Percentiles rank a stretch among this genome's conserved stretches.
phyloP scores from a whole-genome alignment of 1,139 yeast genomes.

The Wickerhamiella infanticola region DNA sequence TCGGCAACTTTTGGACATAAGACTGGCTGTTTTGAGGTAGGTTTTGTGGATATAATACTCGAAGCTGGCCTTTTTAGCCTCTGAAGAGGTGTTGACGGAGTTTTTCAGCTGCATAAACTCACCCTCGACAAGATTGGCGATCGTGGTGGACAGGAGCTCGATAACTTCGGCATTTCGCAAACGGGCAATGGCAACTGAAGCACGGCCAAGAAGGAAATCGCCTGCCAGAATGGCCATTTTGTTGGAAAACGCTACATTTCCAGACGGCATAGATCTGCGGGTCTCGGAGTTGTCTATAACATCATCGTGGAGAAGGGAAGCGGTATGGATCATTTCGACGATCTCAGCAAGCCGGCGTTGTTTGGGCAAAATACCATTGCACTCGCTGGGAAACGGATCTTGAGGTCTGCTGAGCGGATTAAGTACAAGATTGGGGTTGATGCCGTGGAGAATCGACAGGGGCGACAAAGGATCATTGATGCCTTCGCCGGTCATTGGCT shows the following conservation, averaged over 20 bases:
- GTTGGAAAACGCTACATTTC: conserved; percentile 85
- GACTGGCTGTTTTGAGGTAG: conserved; percentile 82
- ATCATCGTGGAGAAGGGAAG: conserved; percentile 91
- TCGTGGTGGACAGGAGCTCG: conserved; percentile 85
- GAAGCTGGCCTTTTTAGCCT: conserved; percentile 72
- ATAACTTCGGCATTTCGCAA: conserved; percentile 93
- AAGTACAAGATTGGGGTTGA: conserved; percentile 62
- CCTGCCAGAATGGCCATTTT: conserved; percentile 98
- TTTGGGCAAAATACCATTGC: conserved; percentile 62
- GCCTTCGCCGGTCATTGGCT: conserved; percentile 19
- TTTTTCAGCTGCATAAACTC: conserved; percentile 97
- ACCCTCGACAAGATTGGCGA: conserved; percentile 94
- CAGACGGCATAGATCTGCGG: conserved; percentile 80
- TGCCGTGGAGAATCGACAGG: conserved; percentile 68
- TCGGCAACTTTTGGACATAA: conserved; percentile 89
- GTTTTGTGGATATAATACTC: conserved; percentile 92
- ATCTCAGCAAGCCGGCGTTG: conserved; percentile 93
- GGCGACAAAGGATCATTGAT: conserved; percentile 47
- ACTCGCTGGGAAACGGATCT: conserved; percentile 41
- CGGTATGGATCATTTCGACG: conserved; percentile 97
- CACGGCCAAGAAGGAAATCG: conserved; percentile 85
- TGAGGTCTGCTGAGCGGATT: conserved; percentile 78
- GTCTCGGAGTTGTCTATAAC: conserved; percentile 89
- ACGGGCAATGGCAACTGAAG: conserved; percentile 89
- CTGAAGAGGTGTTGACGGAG: conserved; percentile 48